Percentiles rank a stretch among this genome's conserved stretches.
phyloP scores from a whole-genome alignment of 129 eudicot genomes.

The Flaveria ramosissima region DNA sequence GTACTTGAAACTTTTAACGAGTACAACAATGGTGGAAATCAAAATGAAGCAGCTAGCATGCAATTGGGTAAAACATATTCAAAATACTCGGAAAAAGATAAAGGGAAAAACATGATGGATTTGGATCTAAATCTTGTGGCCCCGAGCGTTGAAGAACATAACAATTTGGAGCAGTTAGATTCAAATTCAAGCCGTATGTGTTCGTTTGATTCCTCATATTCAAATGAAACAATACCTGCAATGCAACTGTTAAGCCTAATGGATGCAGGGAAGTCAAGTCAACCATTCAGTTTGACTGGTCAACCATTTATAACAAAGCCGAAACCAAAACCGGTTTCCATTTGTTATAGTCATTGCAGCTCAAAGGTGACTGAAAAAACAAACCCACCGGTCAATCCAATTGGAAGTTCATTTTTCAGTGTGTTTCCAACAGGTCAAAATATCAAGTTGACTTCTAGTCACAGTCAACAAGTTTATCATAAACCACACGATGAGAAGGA shows the following conservation, averaged over 20 bases:
- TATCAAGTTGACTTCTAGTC: conserved; percentile 15
- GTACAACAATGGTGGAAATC: conserved; percentile 20
- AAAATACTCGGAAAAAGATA: conserved; percentile 33
- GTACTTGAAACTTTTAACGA: conserved; percentile 26
- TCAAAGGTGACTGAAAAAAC: conserved; percentile 29
- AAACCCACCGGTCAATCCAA: conserved; percentile 24
- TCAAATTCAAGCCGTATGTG: conserved; percentile 9
- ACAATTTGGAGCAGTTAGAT: conserved; percentile 23
- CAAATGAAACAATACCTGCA: conserved; percentile 78
- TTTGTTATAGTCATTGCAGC: conserved; percentile 43
- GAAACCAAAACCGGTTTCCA: conserved; percentile 43
- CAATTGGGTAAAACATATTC: conserved; percentile 33
- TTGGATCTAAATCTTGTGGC: conserved; percentile 47
- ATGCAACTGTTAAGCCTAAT: conserved; percentile 83
- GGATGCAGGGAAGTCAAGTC: conserved; percentile 54
- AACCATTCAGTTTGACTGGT: conserved; percentile 30
- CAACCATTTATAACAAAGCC: conserved; percentile 37
- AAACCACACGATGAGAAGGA: conserved; percentile 45
- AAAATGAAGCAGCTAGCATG: conserved; percentile 17
- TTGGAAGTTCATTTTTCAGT: conserved; percentile 30
- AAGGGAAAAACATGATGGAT: conserved; percentile 50
- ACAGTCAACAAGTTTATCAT: conserved; percentile 33
- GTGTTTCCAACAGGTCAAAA: conserved; percentile 28
- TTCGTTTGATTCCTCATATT: conserved; percentile 43
- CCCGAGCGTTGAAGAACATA: conserved; percentile 40